Evolutionary conservation across 2,329 filamentous ascomycete species (phyloP).

Genomic region (Monilinia polystroma): DNA sequence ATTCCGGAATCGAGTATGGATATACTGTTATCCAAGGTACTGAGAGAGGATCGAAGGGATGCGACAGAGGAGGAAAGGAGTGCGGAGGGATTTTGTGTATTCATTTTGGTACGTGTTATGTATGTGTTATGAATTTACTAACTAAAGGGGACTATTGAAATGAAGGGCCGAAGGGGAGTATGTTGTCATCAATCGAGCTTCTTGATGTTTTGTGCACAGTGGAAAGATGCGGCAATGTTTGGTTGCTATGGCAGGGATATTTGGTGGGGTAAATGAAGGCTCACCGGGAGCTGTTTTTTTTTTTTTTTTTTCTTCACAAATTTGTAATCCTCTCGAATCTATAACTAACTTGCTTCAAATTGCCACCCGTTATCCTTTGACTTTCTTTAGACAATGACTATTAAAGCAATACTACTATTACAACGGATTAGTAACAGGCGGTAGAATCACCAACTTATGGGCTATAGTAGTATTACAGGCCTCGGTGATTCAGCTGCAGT

Average conservation of each 20-base stretch:
- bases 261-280: constrained; percentile 1
- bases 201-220: neutral
- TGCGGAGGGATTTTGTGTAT: constrained; percentile 2
- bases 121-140: neutral
- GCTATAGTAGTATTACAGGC: no score
- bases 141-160: neutral
- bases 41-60: constrained; percentile 42
- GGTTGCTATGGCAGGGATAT: constrained; percentile 10
- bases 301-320: neutral
- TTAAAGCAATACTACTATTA: no score
- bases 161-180: neutral
- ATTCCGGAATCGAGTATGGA: constrained; percentile 42
- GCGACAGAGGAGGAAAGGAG: constrained; percentile 34
- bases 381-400: no score
- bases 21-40: constrained; percentile 43
- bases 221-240: neutral
- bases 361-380: no score
- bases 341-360: neutral
- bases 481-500: no score
- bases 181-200: neutral
- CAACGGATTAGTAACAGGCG: no score
- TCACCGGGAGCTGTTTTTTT: neutral
- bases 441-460: no score
- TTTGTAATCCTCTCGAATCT: no score
- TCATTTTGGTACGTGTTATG: neutral